Evolutionary conservation across 805 yeast genomes (phyloP).

Genomic region (Komagataella ulmi): DNA sequence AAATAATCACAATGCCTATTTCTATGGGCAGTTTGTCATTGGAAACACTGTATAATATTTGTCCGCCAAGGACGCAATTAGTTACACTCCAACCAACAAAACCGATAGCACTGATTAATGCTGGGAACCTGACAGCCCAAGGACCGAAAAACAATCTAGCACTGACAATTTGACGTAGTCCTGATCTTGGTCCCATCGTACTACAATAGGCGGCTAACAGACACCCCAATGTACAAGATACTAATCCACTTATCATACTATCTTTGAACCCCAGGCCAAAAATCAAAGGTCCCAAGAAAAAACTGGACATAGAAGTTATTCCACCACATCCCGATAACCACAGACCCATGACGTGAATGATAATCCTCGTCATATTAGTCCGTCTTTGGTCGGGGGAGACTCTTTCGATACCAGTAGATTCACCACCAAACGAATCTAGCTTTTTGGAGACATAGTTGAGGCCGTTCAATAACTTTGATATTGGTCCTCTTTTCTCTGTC

Average conservation of each 20-base stretch:
- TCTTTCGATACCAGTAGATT: constrained; percentile 69
- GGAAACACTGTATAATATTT: constrained; percentile 56
- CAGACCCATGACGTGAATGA: constrained; percentile 44
- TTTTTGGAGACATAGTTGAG: constrained; percentile 11
- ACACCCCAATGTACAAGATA: constrained; percentile 60
- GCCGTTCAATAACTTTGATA: background rate
- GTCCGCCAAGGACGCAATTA: constrained; percentile 84
- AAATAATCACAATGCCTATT: constrained; percentile 64
- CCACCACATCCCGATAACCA: constrained; percentile 87
- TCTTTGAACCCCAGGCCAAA: constrained; percentile 60
- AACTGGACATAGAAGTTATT: constrained; percentile 80
- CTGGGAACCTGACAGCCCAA: constrained; percentile 69
- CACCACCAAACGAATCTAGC: constrained; percentile 51
- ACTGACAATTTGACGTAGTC: constrained; percentile 80
- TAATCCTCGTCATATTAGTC: constrained; percentile 5
- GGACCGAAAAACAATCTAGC: constrained; percentile 76
- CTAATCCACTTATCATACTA: constrained; percentile 44
- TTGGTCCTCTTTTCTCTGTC: background rate
- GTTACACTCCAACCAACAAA: constrained; percentile 90
- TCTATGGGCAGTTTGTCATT: constrained; percentile 53
- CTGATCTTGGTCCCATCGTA: constrained; percentile 82
- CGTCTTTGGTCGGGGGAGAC: constrained; percentile 45
- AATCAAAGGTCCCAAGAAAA: constrained; percentile 59
- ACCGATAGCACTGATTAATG: constrained; percentile 60
- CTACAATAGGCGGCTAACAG: constrained; percentile 72